These are phyloP conservation scores for Cutaneotrichosporon curvatum DNA, from an alignment of 1,284 basidiomycete species.

Conservation along the genomic window DNA sequence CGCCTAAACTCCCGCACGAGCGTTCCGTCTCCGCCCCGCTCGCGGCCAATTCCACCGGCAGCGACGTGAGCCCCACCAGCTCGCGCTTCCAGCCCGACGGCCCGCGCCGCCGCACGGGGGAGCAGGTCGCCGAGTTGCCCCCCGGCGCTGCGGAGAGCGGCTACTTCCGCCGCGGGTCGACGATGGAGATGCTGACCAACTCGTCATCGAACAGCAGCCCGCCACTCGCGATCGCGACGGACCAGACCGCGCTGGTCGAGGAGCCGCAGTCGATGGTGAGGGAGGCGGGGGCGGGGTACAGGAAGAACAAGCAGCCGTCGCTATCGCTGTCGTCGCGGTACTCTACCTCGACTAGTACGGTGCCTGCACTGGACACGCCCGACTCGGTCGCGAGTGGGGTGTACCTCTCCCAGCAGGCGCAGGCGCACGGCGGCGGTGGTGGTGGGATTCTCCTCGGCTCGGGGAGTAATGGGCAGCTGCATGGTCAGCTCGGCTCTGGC, in stretches of 20 bases:
- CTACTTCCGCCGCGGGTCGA: conserved; percentile 11
- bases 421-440: no score
- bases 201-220: conserved; percentile 1
- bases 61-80: conserved; percentile 32
- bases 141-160: conserved; percentile 11
- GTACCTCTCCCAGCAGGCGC: no score
- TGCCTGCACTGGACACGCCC: conserved; percentile 13
- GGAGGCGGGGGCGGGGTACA: conserved; percentile 1
- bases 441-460: no score
- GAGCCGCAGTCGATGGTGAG: conserved; percentile 9
- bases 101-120: conserved; percentile 10
- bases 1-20: not conserved
- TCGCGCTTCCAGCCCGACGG: conserved; percentile 27
- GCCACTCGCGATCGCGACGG: not conserved
- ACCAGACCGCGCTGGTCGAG: conserved; percentile 8
- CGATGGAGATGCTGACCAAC: conserved; percentile 28
- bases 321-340: conserved; percentile 14
- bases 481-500: no score
- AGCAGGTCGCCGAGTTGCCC: conserved; percentile 9
- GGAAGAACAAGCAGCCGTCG: conserved; percentile 15
- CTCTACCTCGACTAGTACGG: conserved; percentile 12
- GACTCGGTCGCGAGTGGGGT: not conserved
- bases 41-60: conserved; percentile 7
- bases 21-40: conserved; percentile 42
- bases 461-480: no score